Percentiles rank a stretch among this genome's conserved stretches.
Conservation (phyloP, 2,329 filamentous ascomycete species). For the Pyrenochaeta sp. region DNA sequence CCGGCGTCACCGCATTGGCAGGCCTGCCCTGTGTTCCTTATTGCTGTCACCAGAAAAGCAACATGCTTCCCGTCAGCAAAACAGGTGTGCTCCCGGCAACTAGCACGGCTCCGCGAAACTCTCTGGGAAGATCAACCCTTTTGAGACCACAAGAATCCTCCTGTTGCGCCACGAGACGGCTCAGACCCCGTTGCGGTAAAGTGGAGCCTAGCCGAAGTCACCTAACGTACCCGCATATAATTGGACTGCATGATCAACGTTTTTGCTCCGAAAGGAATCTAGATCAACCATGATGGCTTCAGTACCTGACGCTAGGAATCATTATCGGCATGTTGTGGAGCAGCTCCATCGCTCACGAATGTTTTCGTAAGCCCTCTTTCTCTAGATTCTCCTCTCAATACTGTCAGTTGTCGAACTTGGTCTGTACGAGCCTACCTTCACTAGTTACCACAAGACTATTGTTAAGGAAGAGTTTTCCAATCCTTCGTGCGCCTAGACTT, state of each 20-base stretch:
- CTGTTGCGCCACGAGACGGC: neutral
- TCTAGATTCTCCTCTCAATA: neutral
- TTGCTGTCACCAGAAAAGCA: neutral
- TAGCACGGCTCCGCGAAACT: neutral
- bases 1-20: neutral
- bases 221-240: neutral
- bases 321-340: neutral
- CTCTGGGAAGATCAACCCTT: neutral
- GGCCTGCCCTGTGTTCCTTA: neutral
- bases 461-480: neutral
- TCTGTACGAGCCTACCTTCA: neutral
- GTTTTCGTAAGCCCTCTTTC: neutral
- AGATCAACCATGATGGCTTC: neutral
- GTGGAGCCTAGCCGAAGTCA: neutral
- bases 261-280: neutral
- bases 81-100: neutral
- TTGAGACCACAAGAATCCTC: neutral
- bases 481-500: neutral
- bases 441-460: neutral
- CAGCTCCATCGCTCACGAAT: neutral
- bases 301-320: conserved; percentile 7
- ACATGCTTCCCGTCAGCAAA: neutral
- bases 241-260: conserved; percentile 5
- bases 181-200: neutral
- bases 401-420: neutral